phyloP scores from a whole-genome alignment of 148 eudicot species.

The Cornus kousa region DNA sequence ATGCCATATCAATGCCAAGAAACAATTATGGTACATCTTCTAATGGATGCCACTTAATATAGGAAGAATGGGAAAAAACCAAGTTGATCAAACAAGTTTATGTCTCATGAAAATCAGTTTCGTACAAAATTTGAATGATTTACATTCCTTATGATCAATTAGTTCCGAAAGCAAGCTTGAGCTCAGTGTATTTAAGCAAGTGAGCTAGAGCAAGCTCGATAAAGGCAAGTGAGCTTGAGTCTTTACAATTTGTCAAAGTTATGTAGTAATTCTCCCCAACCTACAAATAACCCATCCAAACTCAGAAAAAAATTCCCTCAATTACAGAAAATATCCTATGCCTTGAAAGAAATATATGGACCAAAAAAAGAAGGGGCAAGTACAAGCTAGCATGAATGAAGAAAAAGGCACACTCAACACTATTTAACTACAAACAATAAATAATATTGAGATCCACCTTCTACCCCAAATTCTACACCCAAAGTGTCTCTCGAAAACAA shows the following conservation, averaged over 20 bases:
- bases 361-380: neutral
- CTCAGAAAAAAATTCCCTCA: neutral
- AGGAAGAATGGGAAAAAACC: no score
- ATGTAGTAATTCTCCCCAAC: neutral
- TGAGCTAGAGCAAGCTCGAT: neutral
- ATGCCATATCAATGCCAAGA: neutral
- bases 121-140: no score
- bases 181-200: neutral
- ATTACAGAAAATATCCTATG: neutral
- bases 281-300: neutral
- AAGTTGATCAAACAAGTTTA: no score
- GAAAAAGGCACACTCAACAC: neutral
- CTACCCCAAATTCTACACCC: neutral
- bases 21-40: no score
- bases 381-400: neutral
- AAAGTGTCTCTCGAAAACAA: neutral
- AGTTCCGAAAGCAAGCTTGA: no score
- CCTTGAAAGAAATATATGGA: no score
- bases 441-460: no score
- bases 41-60: no score
- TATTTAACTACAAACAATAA: no score
- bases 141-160: no score
- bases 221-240: neutral
- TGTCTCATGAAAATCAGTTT: no score
- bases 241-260: neutral